A percentile compares a stretch with the other conserved stretches of the same genome.
Conservation (phyloP, 768 basidiomycete species). For the Naganishia antarctica region DNA sequence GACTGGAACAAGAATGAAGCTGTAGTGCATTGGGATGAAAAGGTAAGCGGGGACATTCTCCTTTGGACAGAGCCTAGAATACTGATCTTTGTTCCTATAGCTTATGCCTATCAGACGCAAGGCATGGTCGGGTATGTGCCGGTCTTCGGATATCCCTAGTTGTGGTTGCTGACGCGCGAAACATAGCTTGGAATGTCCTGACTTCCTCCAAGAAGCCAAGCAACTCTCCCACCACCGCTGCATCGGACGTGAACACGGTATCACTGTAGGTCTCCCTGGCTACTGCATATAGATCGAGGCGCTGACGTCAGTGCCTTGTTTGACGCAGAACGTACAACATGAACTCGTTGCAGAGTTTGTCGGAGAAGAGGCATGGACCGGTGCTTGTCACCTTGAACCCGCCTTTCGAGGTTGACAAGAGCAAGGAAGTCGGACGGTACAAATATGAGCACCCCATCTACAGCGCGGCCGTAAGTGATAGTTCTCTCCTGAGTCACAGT, state of each 20-base stretch:
- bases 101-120: constrained; percentile 62
- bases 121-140: constrained; percentile 59
- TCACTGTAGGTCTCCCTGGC: constrained; percentile 62
- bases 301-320: no score
- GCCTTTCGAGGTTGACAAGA: constrained; percentile 58
- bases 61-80: no score
- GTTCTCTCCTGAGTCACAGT: background rate
- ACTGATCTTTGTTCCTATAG: constrained; percentile 45
- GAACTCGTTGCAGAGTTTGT: constrained; percentile 69
- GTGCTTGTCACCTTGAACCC: constrained; percentile 71
- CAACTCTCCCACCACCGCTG: constrained; percentile 30
- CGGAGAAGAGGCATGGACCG: constrained; percentile 57
- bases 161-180: background rate
- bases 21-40: constrained; percentile 62
- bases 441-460: constrained; percentile 68
- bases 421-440: constrained; percentile 56
- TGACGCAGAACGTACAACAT: constrained; percentile 58
- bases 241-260: constrained; percentile 58
- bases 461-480: constrained; percentile 53
- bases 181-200: constrained; percentile 67
- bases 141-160: background rate
- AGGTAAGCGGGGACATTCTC: constrained; percentile 51
- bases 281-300: no score
- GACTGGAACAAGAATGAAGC: constrained; percentile 66
- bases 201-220: constrained; percentile 52